phyloP scores from a whole-genome alignment of 2,329 filamentous ascomycete species.

The Aspergillus piperis region DNA sequence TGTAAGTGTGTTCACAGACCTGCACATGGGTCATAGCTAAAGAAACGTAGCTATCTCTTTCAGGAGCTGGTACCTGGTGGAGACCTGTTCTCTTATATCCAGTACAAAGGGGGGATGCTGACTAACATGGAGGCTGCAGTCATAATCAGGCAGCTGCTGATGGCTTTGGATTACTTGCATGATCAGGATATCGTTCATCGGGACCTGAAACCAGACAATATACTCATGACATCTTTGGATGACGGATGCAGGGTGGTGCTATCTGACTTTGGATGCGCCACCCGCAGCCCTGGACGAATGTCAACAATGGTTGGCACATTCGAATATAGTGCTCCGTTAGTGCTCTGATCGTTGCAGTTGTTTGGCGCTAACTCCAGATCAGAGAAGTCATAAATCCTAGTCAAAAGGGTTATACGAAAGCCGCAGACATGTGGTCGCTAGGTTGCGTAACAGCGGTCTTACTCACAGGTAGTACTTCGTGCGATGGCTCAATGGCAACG shows the following conservation, averaged over 20 bases:
- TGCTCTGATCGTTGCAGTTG: slow-evolving; percentile 16
- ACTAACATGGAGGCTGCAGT: slow-evolving; percentile 54
- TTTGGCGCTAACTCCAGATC: background rate
- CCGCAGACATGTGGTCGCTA: slow-evolving; percentile 65
- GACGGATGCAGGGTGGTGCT: slow-evolving; percentile 57
- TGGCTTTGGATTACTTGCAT: slow-evolving; percentile 62
- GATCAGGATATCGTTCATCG: slow-evolving; percentile 58
- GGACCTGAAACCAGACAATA: slow-evolving; percentile 66
- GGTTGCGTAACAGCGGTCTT: slow-evolving; percentile 57
- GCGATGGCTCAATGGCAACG: slow-evolving; percentile 37
- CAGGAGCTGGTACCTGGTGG: slow-evolving; percentile 62
- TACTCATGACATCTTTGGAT: slow-evolving; percentile 58
- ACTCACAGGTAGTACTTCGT: slow-evolving; percentile 53
- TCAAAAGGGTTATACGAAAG: slow-evolving; percentile 55
- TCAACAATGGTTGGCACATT: slow-evolving; percentile 56
- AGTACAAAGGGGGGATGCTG: slow-evolving; percentile 51
- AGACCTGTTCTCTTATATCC: slow-evolving; percentile 62
- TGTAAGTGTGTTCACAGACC: slow-evolving; percentile 41
- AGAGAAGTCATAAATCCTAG: slow-evolving; percentile 30
- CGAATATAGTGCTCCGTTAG: slow-evolving; percentile 62
- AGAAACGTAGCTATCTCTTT: slow-evolving; percentile 56
- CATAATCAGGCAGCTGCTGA: slow-evolving; percentile 57
- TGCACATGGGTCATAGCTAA: slow-evolving; percentile 14
- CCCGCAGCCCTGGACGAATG: slow-evolving; percentile 49
- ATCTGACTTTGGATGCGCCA: slow-evolving; percentile 63